A percentile compares a stretch with the other conserved stretches of the same genome.
phyloP scores from a whole-genome alignment of 495 filamentous ascomycete species.

The Copromyces sp. region DNA sequence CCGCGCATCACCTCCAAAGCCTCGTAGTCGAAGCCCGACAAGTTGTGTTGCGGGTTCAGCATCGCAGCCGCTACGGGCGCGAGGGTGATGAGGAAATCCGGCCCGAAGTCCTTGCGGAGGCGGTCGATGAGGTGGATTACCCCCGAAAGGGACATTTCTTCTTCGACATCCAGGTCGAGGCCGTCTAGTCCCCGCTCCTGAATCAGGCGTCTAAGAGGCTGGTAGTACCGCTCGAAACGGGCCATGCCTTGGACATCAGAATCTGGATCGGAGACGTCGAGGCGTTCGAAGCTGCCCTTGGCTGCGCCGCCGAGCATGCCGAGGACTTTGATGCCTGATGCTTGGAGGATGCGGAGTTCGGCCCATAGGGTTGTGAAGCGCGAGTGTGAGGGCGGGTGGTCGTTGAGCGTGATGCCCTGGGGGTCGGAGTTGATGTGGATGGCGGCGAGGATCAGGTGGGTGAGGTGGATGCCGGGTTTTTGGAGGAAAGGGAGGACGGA shows the following conservation, averaged over 20 bases:
- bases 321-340: conserved; percentile 58
- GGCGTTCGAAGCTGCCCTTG: conserved; percentile 50
- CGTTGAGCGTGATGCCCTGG: conserved; percentile 59
- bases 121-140: conserved; percentile 65
- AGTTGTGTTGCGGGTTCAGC: conserved; percentile 40
- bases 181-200: conserved; percentile 54
- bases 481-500: conserved; percentile 62
- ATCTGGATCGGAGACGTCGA: conserved; percentile 41
- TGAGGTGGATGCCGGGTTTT: conserved; percentile 42
- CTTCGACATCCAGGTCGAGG: conserved; percentile 78
- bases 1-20: conserved; percentile 58
- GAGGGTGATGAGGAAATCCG: conserved; percentile 62
- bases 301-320: conserved; percentile 83
- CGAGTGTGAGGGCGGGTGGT: conserved; percentile 52
- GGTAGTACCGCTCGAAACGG: conserved; percentile 59
- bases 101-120: conserved; percentile 62
- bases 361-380: conserved; percentile 55
- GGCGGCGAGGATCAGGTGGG: conserved; percentile 69
- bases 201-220: conserved; percentile 51
- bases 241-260: not conserved
- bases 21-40: conserved; percentile 69
- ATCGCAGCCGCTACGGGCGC: conserved; percentile 72
- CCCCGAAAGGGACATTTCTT: conserved; percentile 60
- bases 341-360: conserved; percentile 57
- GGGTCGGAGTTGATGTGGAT: conserved; percentile 66